phyloP scores from a whole-genome alignment of 2,329 filamentous ascomycete species.

The Helicocarpus griseus region DNA sequence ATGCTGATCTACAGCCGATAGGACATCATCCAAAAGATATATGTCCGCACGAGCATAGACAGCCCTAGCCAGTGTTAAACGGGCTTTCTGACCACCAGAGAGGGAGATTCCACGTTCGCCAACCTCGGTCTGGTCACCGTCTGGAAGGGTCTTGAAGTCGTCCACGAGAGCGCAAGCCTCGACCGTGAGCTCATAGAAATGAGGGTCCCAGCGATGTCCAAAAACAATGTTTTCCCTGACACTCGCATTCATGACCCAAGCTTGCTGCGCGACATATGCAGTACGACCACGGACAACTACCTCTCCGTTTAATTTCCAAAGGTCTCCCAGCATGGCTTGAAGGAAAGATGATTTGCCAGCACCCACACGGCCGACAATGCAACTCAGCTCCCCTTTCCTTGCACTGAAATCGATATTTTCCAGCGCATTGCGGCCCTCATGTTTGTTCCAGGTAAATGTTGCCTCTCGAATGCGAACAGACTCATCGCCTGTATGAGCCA shows the following conservation, averaged over 20 bases:
- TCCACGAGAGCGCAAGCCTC: slow-evolving; percentile 83
- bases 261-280: slow-evolving; percentile 84
- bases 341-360: slow-evolving; percentile 90
- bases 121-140: slow-evolving; percentile 93
- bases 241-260: slow-evolving; percentile 97
- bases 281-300: slow-evolving; percentile 73
- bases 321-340: slow-evolving; percentile 76
- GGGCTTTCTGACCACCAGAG: slow-evolving; percentile 91
- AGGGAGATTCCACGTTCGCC: slow-evolving; percentile 94
- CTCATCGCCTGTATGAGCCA: slow-evolving; percentile 72
- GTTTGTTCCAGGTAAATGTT: slow-evolving; percentile 89
- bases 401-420: slow-evolving; percentile 80
- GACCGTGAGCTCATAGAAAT: slow-evolving; percentile 89
- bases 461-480: slow-evolving; percentile 73
- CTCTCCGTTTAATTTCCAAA: slow-evolving; percentile 80
- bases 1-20: slow-evolving; percentile 97
- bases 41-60: slow-evolving; percentile 96
- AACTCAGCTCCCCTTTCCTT: slow-evolving; percentile 86
- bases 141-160: slow-evolving; percentile 84
- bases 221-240: slow-evolving; percentile 97
- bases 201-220: slow-evolving; percentile 83
- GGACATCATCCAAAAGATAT: slow-evolving; percentile 84
- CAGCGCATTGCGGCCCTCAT: slow-evolving; percentile 58
- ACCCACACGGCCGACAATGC: slow-evolving; percentile 89
- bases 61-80: slow-evolving; percentile 80